Base-by-base conservation (phyloP, 352 stramenopile species). In the Pythium grandisporangium region DNA sequence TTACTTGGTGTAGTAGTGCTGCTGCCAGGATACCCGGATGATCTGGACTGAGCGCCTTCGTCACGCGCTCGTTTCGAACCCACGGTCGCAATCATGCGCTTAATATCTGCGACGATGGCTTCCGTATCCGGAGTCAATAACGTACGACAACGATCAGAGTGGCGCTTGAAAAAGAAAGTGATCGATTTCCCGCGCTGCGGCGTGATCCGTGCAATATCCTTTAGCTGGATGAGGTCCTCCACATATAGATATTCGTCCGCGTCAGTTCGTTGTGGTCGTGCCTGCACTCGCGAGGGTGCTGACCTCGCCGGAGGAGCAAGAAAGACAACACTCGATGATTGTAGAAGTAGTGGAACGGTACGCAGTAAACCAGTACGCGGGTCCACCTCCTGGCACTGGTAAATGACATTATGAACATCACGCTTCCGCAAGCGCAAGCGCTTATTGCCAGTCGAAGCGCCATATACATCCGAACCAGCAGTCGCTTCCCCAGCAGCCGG, bases 151-250 rank as follows among this genome's bases (percentile, higher is more conserved):
- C 55, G 64, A 32, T 72, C 43, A 23, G 56, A 48, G 16, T 61
- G 66, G 43, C 80, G 52, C 48, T 82, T 82, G 53, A 90, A 90
- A 60, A 90, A 90, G 12, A 90, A 52, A 26, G 73, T 90, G 47
- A 90, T 38, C 17, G 77, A 87, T 49, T 85, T 87, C 49, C 74
- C 67, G 41, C 61, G 53, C 38, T 87, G 74, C 8, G 77, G 77
- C 2, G 77, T 87, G 56, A 90, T 85, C 12, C 77, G 73, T 13
- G 77, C 62, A 29, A 90, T 63, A 22, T 87, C 70, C 16, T 66
- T 68, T 14, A 90, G 56, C 10, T 61, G 60, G 23, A 90, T 80
- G 21, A 87, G 43, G 23, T 84, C 70, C 26, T 62, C 51, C 23
- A 90, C 70, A 48, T 75, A 76, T 29, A 87, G 51, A 35, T 68